phyloP scores from a whole-genome alignment of 768 basidiomycete genomes.

The Neoboletus magnificus region DNA sequence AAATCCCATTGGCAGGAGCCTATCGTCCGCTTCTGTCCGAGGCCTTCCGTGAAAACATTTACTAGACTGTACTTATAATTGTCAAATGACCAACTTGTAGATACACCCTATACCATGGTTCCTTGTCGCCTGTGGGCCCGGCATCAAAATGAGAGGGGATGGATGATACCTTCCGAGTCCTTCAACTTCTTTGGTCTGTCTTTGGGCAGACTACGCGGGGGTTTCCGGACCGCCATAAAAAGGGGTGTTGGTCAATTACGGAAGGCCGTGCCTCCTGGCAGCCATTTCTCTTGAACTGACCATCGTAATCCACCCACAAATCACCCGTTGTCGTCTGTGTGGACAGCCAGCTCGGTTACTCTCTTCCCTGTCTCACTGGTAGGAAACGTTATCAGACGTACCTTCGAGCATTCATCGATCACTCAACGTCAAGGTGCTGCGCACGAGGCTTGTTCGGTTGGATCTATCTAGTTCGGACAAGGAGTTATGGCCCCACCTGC shows the following conservation, averaged over 20 bases:
- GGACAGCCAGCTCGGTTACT: neutral
- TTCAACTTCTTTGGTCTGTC: neutral
- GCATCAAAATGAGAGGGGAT: neutral
- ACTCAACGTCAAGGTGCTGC: conserved; percentile 8
- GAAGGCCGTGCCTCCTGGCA: neutral
- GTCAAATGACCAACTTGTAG: neutral
- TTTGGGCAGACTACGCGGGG: neutral
- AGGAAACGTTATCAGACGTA: neutral
- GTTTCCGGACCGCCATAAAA: conserved; percentile 9
- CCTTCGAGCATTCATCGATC: neutral
- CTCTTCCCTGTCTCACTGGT: neutral
- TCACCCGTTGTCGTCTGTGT: neutral
- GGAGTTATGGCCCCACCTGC: conserved; percentile 28
- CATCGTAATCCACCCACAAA: neutral
- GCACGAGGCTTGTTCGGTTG: conserved; percentile 5
- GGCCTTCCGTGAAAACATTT: neutral
- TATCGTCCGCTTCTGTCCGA: neutral
- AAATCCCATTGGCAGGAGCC: neutral
- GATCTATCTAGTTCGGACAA: conserved; percentile 2
- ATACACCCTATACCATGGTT: neutral
- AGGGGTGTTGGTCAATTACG: conserved; percentile 17
- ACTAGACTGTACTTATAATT: neutral
- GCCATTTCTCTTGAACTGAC: neutral
- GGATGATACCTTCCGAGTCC: neutral
- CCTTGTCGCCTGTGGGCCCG: too few species aligned